Conservation (phyloP, 164 flowering plant genomes). For the Annona cherimola region DNA sequence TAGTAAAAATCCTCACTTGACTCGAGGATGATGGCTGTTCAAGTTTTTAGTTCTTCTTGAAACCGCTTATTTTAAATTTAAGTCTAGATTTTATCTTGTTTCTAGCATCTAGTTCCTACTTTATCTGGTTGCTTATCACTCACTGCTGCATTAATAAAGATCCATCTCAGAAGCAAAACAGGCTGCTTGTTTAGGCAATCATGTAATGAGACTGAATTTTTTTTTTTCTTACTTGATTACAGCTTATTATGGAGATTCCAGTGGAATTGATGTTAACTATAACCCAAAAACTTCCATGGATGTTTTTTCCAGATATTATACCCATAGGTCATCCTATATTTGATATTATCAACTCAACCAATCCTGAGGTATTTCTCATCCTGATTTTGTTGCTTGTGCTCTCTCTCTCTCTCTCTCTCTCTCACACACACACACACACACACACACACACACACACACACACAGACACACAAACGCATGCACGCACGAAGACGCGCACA, state of each 20-base stretch:
- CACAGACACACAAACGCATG: no score
- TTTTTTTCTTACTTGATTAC: slow-evolving; percentile 6
- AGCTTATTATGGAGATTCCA: slow-evolving; percentile 97
- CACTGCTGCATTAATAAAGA: no score
- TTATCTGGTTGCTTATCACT: no score
- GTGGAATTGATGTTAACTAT: slow-evolving; percentile 87
- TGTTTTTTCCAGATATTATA: slow-evolving; percentile 90
- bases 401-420: neutral
- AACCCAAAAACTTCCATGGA: slow-evolving; percentile 92
- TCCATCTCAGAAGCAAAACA: no score
- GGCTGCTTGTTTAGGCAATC: no score
- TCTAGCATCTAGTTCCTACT: no score
- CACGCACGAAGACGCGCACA: no score
- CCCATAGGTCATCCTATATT: slow-evolving; percentile 96
- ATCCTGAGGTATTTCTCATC: slow-evolving; percentile 64
- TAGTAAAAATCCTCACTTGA: neutral
- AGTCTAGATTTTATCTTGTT: neutral
- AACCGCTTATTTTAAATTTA: neutral
- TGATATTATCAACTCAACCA: slow-evolving; percentile 90
- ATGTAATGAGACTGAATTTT: neutral
- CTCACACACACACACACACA: neutral
- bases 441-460: no score
- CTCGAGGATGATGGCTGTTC: neutral
- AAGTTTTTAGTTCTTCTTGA: neutral
- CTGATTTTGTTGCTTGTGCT: neutral